phyloP scores from a whole-genome alignment of 2,329 filamentous ascomycete genomes.

The Tolypocladium tundrense region DNA sequence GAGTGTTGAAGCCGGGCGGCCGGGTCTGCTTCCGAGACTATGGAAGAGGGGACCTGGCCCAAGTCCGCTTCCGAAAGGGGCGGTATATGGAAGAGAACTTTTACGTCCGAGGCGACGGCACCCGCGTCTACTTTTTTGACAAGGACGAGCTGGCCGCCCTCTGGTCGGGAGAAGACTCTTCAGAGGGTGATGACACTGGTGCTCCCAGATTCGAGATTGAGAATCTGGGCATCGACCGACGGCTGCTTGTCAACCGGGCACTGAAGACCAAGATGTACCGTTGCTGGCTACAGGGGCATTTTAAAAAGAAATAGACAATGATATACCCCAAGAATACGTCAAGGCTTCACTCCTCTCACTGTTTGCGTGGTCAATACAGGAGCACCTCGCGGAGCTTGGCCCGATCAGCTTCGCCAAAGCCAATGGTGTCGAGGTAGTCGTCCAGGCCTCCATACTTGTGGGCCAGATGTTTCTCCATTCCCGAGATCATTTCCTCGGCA shows the following conservation, averaged over 20 bases:
- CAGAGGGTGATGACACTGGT: constrained; percentile 11
- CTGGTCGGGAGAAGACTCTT: constrained; percentile 48
- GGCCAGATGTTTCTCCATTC: constrained; percentile 47
- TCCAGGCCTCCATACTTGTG: constrained; percentile 55
- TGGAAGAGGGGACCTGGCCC: constrained; percentile 86
- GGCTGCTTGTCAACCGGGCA: constrained; percentile 85
- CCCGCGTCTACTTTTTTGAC: constrained; percentile 95
- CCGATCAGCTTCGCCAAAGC: constrained; percentile 38
- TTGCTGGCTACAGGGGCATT: constrained; percentile 86
- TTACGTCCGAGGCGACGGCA: constrained; percentile 91
- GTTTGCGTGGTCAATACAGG: constrained; percentile 22
- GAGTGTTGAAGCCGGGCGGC: constrained; percentile 83
- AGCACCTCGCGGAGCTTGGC: constrained; percentile 28
- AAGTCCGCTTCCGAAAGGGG: constrained; percentile 94
- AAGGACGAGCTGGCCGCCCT: constrained; percentile 69
- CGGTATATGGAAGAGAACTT: constrained; percentile 95
- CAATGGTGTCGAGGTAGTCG: constrained; percentile 54
- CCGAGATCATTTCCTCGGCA: constrained; percentile 51
- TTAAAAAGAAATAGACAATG: constrained; percentile 52
- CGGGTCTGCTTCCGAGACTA: constrained; percentile 94
- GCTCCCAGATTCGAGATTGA: constrained; percentile 54
- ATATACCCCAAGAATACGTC: neutral
- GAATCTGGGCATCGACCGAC: constrained; percentile 74
- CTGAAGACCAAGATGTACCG: constrained; percentile 95
- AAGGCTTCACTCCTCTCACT: neutral